These are phyloP conservation scores for Jaapia argillacea DNA, from an alignment of 768 basidiomycete species.

Conservation along the genomic window DNA sequence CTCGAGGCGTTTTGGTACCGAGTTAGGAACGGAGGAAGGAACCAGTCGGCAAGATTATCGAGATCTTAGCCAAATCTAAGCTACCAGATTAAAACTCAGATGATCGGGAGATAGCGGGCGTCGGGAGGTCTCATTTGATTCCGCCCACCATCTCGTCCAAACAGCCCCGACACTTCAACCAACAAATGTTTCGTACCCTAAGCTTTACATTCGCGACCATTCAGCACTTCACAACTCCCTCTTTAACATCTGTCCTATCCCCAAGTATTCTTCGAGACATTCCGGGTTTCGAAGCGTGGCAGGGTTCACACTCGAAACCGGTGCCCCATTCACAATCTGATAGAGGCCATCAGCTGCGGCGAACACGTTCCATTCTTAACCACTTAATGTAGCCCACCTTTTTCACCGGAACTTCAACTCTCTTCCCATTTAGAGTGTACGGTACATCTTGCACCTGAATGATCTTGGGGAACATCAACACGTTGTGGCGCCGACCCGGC, in stretches of 20 bases:
- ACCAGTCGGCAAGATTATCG: too few species aligned
- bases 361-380: constrained; percentile 5
- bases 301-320: constrained; percentile 56
- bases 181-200: too few species aligned
- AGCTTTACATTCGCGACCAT: too few species aligned
- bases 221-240: neutral
- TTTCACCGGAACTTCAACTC: constrained; percentile 71
- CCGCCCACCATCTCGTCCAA: too few species aligned
- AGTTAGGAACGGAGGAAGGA: too few species aligned
- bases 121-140: too few species aligned
- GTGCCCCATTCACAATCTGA: constrained; percentile 72
- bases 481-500: neutral
- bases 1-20: neutral
- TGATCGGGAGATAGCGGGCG: too few species aligned
- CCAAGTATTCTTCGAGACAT: neutral
- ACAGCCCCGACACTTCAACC: too few species aligned
- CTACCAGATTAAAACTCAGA: too few species aligned
- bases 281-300: constrained; percentile 62
- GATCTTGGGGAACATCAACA: constrained; percentile 30
- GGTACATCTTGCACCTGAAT: constrained; percentile 64
- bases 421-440: constrained; percentile 74
- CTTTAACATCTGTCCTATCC: neutral
- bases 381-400: constrained; percentile 40
- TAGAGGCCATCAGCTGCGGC: constrained; percentile 9
- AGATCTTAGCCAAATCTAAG: too few species aligned